A percentile compares a stretch with the other conserved stretches of the same genome.
phyloP scores from a whole-genome alignment of 495 filamentous ascomycete species.

The Darksidea phi region DNA sequence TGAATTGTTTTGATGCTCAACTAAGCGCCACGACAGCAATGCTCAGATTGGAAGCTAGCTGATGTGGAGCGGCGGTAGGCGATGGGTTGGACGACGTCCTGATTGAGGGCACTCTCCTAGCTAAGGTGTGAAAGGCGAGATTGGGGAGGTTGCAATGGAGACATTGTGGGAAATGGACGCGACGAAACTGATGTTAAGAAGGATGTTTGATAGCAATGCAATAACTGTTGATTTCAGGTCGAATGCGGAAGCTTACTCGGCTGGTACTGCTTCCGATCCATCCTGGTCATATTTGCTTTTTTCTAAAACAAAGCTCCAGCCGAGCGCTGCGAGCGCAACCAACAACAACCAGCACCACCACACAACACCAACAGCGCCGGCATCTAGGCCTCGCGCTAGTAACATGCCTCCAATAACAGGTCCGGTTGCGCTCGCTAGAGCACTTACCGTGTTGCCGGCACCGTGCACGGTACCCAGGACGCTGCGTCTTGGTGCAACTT shows the following conservation, averaged over 20 bases:
- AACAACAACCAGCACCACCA: conserved; percentile 63
- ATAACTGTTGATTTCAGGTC: not conserved
- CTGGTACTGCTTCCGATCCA: not conserved
- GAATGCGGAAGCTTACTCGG: not conserved
- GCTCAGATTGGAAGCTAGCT: too few species aligned
- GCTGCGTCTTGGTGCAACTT: conserved; percentile 55
- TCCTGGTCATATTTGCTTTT: conserved; percentile 50
- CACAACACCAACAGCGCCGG: conserved; percentile 60
- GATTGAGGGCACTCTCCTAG: not conserved
- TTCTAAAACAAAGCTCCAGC: conserved; percentile 62
- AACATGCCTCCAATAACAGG: conserved; percentile 62
- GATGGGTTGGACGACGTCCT: not conserved
- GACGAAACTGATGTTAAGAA: too few species aligned
- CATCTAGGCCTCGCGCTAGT: conserved; percentile 57
- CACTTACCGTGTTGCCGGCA: conserved; percentile 59
- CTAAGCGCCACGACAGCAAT: too few species aligned
- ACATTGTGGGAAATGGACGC: not conserved
- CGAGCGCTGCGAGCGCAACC: conserved; percentile 57
- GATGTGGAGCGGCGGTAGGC: not conserved
- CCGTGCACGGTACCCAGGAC: conserved; percentile 66
- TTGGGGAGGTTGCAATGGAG: too few species aligned
- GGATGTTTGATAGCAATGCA: too few species aligned
- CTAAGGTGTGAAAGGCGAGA: too few species aligned
- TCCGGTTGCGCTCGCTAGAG: conserved; percentile 57
- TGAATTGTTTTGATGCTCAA: too few species aligned